Base-by-base conservation (phyloP, 139 green algal genomes). In the Limnomonas spitsbergensis region DNA sequence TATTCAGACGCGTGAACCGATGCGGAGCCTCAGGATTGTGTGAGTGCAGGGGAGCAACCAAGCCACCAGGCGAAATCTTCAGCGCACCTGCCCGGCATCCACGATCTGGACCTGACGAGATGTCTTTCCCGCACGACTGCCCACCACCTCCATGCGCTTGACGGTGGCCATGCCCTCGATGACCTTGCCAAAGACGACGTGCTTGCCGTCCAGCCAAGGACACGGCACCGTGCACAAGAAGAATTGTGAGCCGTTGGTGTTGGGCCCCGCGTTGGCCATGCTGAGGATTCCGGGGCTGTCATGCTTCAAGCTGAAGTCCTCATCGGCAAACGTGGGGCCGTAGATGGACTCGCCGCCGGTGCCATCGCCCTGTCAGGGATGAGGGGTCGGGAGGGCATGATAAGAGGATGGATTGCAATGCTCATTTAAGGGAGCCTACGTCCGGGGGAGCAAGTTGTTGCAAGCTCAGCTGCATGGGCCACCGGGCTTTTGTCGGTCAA, bases 261-360 rank as follows among this genome's bases (percentile, higher is more conserved):
- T 77, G 2, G 87, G 84, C 1, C 90, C 90, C 6, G 88, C 87
- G 47, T 94, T 94, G 9, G 90, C 90, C 86, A 92, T 93, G 39
- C 69, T 86, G 27, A 94, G 83, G 0, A 91, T 75, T 27, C 91
- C 91, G 14, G 89, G 79, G 2, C 40, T 71, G 53, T 91, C 85
- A 84, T 98, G 94, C 85, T 93, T 94, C 29, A 98, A 84, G n/a
- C 76, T 81, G 79, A 98, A 96, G 81, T 96, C 95, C 88, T 96
- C 92, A 52, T 96, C 92, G 7, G 84, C 80, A 73, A 97, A 97
- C 7, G 81, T 93, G 14, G 61, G 53, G 7, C 93, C 94, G 66
- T 98, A 98, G 71, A 98, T 98, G 66, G 87, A 94, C 81, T 95
- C 87, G 38, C 94, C 92, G 38, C 93, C 92, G 20, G 92, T 96